These are phyloP conservation scores for Penstemon newberryi DNA, from an alignment of 257 asterid genomes.

Conservation along the genomic window DNA sequence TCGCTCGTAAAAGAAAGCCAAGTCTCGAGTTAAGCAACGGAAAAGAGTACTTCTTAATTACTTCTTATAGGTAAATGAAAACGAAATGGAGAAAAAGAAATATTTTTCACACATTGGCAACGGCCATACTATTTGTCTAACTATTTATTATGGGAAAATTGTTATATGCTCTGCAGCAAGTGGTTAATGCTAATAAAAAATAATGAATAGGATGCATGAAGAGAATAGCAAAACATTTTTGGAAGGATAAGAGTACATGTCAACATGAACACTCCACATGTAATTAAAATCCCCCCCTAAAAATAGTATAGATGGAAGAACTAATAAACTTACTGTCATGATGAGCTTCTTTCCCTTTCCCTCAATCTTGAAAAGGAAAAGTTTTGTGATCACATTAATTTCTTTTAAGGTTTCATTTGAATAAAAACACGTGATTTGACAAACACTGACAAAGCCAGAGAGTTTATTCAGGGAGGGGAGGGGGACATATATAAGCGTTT, in stretches of 20 bases:
- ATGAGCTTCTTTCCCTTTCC: not conserved
- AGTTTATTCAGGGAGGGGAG: too few relatives aligned
- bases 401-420: too few relatives aligned
- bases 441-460: too few relatives aligned
- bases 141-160: not conserved
- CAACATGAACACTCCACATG: not conserved
- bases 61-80: not conserved
- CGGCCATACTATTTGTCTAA: not conserved
- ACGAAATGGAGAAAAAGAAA: not conserved
- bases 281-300: not conserved
- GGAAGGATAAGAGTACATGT: not conserved
- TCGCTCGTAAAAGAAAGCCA: conserved; percentile 21
- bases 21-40: conserved; percentile 11
- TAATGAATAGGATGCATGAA: not conserved
- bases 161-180: not conserved
- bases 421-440: too few relatives aligned
- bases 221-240: not conserved
- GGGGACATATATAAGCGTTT: too few relatives aligned
- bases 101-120: not conserved
- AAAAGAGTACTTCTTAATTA: not conserved
- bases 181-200: not conserved
- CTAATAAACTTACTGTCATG: not conserved
- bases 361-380: too few relatives aligned
- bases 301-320: not conserved
- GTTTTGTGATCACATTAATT: too few relatives aligned